phyloP scores from a whole-genome alignment of 2,329 filamentous ascomycete species.

The Paecilomyces formosus region DNA sequence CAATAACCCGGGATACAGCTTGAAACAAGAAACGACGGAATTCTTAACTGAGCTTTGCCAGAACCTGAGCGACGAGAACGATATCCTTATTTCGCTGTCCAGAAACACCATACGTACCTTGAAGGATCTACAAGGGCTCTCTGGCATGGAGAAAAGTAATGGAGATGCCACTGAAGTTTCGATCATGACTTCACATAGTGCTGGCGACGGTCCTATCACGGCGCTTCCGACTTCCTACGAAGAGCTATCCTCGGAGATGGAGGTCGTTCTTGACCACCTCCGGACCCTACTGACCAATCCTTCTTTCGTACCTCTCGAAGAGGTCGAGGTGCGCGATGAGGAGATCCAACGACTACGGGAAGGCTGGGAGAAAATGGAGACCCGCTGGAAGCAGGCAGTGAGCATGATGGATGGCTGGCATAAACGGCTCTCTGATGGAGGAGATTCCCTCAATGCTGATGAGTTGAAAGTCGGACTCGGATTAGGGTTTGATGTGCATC shows the following conservation, averaged over 20 bases:
- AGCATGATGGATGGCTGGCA: constrained; percentile 90
- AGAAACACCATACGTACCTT: constrained; percentile 64
- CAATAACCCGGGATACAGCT: constrained; percentile 55
- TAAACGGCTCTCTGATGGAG: constrained; percentile 56
- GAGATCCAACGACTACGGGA: constrained; percentile 77
- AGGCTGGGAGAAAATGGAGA: constrained; percentile 92
- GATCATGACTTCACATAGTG: constrained; percentile 15
- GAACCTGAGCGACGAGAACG: constrained; percentile 85
- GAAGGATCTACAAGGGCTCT: constrained; percentile 50
- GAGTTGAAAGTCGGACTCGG: constrained; percentile 36
- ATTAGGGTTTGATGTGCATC: constrained; percentile 30
- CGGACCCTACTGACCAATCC: constrained; percentile 84
- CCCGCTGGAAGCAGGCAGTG: constrained; percentile 81
- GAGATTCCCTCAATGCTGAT: constrained; percentile 34
- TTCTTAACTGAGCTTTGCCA: constrained; percentile 81
- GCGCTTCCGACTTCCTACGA: constrained; percentile 57
- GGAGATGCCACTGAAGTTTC: constrained; percentile 22
- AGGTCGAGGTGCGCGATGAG: constrained; percentile 85
- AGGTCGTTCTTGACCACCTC: constrained; percentile 71
- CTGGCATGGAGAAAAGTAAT: constrained; percentile 16
- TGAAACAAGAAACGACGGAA: constrained; percentile 81
- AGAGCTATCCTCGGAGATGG: constrained; percentile 63
- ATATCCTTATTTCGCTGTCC: constrained; percentile 66
- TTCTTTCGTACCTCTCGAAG: constrained; percentile 90
- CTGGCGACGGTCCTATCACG: constrained; percentile 23